Base-by-base conservation (phyloP, 306 rosid species). In the Medicago arabica region DNA sequence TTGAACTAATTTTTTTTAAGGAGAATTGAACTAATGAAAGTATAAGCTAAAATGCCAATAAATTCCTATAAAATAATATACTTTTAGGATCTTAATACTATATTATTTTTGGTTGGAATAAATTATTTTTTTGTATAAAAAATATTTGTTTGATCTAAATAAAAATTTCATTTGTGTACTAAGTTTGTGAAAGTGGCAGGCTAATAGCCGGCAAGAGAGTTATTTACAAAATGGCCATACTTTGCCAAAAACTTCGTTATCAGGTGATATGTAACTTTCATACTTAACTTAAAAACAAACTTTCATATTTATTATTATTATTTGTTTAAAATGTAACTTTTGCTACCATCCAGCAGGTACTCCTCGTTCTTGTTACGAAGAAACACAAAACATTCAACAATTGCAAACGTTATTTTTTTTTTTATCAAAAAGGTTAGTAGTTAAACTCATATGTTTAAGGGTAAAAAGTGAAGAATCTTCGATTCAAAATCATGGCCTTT, bases 331-430 rank as follows among this genome's bases (percentile, higher is more conserved):
- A 28, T 38, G 81, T 67, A 72, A 51, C 69, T 78, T 72, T 67
- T 77, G 14, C 50, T 34, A 65, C 49, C 66, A 50, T 72, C 71
- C 49, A 71, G 54, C 81, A 9, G 50, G 75, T 61, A 69, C 72
- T 18, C 3, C 23, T 28, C 57, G 1, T 19, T 58, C 39, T 1
- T 74, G 14, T 28, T 21, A 2, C 9, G 58, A 41, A 61, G 73
- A 53, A 59, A 53, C 68, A 13, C 1, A 34, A 5, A 58, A 16
- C 47, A 12, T 44, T 23, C 57, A 31, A 28, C 18, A 58, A 67
- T 69, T 25, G 19, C 41, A 67, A 60, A 62, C 80, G 75, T 68
- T 62, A 41, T 17, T 57, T 49, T 31, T 2, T 1, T 28, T n/a
- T 34, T 34, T 34, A 28, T 4, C 31, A 28, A 28, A 28, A 3